Conservation (phyloP, 2,329 filamentous ascomycete species). For the Stemphylium lycopersici region DNA sequence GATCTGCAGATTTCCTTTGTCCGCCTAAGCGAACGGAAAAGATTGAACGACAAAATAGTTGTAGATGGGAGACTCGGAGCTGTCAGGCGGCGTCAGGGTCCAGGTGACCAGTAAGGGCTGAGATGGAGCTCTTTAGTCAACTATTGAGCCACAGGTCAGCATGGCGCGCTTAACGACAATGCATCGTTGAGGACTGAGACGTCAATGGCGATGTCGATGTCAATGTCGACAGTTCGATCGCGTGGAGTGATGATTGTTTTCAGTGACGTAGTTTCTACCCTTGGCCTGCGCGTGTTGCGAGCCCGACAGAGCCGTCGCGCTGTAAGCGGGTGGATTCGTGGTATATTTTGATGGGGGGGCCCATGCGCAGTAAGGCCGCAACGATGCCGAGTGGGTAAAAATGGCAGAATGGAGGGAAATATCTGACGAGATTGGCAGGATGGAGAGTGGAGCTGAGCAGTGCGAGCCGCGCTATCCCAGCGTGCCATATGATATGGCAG, state of each 20-base stretch:
- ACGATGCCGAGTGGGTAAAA: conserved; percentile 10
- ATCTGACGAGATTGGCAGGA: conserved; percentile 6
- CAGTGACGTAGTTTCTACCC: conserved; percentile 3
- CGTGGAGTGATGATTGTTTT: not conserved
- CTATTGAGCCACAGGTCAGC: conserved; percentile 28
- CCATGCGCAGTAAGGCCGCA: conserved; percentile 9
- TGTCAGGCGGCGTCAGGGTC: conserved; percentile 15
- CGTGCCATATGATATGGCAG: conserved; percentile 19
- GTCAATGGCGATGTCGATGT: conserved; percentile 3
- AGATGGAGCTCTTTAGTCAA: conserved; percentile 40
- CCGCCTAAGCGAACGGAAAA: conserved; percentile 1
- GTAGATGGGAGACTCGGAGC: conserved; percentile 8
- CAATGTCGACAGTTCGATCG: not conserved
- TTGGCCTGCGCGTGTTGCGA: not conserved
- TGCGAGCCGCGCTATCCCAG: conserved; percentile 17
- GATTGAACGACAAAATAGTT: not conserved
- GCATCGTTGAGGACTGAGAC: not conserved
- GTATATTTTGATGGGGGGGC: not conserved
- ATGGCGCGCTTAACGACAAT: conserved; percentile 7
- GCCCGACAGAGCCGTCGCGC: conserved; percentile 1
- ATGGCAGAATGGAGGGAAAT: conserved; percentile 9
- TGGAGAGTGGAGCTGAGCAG: conserved; percentile 11
- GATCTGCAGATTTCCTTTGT: not conserved
- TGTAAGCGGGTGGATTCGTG: not conserved
- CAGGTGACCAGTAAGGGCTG: conserved; percentile 23